Percentiles rank a stretch among this genome's conserved stretches.
phyloP scores from a whole-genome alignment of 2,329 filamentous ascomycete species.

The Knoxdaviesia proteae region DNA sequence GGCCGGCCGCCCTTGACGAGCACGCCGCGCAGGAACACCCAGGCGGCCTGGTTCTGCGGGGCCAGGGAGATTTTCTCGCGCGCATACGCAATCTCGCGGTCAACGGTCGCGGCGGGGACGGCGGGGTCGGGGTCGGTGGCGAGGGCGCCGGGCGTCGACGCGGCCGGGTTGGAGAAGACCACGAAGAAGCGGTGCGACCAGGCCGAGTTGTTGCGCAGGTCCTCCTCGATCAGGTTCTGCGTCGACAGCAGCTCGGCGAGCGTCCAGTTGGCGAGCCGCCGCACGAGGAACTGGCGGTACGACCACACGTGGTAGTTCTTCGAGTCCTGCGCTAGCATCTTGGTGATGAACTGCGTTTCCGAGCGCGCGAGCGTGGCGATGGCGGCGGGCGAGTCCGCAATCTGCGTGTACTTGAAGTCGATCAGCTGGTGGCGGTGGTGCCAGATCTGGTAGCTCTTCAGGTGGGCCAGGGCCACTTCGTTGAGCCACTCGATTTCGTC shows the following conservation, averaged over 20 bases:
- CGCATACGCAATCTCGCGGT: constrained; percentile 57
- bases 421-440: constrained; percentile 48
- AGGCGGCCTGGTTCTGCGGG: constrained; percentile 84
- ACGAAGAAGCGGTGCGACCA: constrained; percentile 96
- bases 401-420: constrained; percentile 35
- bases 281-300: constrained; percentile 57
- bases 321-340: constrained; percentile 66
- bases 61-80: constrained; percentile 54
- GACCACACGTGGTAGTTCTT: constrained; percentile 99
- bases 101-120: constrained; percentile 41
- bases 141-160: constrained; percentile 20
- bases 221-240: constrained; percentile 50
- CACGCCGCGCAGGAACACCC: constrained; percentile 76
- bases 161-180: constrained; percentile 46
- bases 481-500: constrained; percentile 78
- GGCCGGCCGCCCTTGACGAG: constrained; percentile 41
- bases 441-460: constrained; percentile 99
- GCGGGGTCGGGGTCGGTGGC: constrained; percentile 31
- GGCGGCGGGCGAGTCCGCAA: constrained; percentile 35
- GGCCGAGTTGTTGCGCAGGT: constrained; percentile 88
- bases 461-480: constrained; percentile 55
- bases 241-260: constrained; percentile 52
- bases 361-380: constrained; percentile 35
- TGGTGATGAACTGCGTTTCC: constrained; percentile 55
- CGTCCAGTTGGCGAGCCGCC: constrained; percentile 46